Evolutionary conservation across 2,329 filamentous ascomycete genomes (phyloP), one percentile per base, ranked within the genome.

Genomic region (Botrytis paeoniae): DNA sequence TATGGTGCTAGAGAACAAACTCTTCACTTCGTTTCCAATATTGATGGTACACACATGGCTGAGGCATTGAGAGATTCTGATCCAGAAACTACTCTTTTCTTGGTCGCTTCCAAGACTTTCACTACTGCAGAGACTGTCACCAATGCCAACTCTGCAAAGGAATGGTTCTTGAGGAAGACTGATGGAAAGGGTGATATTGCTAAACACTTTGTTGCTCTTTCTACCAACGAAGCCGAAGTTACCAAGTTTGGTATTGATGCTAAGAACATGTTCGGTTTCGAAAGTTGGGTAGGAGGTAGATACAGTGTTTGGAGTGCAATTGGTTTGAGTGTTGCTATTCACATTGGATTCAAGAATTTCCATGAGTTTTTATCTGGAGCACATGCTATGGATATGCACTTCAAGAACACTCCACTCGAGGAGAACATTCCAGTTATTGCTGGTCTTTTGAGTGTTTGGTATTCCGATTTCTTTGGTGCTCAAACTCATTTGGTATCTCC

Each of bases 281-380:
- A 95, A 84, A 97, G 93, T 85, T 99, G 96, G 96, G 95, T 98
- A 70, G 96, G 96, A 82, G 96, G 96, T 73, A 93, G 96, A 74
- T 99, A 99, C 89, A 97, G 94, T 74, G 96, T 99, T 78, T 99
- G 96, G 96, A 97, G 94, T 78, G 96, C 96, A 83, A 99, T 99
- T 81, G 96, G 96, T 79, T 87, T 99, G 75, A 97, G 94, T 76
- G 95, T 99, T 73, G 92, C 92, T 78, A 88, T 99, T 77, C 97
- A 98, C 87, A 92, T 99, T 82, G 96, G 96, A 82, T 99, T 88
- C 83, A 95, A 98, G 82, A 98, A 98, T 89, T 99, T 98, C 88
- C 90, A 96, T 84, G 89, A 97, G 85, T 98, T 99, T 89, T 89
- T 98, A 70, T 90, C 92, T 76, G 96, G 96, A 83, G 96, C 94